Conservation (phyloP, 2,329 filamentous ascomycete species). For the Penicillium olsonii region DNA sequence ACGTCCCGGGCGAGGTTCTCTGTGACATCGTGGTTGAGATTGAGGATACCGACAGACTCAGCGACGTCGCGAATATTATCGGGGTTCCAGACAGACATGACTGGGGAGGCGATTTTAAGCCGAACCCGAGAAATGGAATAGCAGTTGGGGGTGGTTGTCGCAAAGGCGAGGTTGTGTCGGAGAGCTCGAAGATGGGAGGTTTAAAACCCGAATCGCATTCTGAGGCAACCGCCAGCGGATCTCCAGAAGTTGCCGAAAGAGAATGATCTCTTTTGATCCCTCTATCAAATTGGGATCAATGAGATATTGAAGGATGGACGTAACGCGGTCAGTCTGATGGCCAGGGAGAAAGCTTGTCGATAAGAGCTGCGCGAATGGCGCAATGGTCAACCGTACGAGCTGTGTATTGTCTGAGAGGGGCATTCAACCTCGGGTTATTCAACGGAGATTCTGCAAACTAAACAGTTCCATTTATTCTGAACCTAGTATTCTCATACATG, state of each 20-base stretch:
- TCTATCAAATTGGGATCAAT: no score
- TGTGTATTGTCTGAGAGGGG: background rate
- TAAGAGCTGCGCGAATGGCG: conserved; percentile 22
- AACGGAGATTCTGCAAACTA: background rate
- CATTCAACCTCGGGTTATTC: no score
- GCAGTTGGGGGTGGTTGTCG: background rate
- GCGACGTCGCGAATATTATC: conserved; percentile 96
- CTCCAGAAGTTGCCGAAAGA: background rate
- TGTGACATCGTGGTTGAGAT: conserved; percentile 80
- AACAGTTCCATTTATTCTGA: background rate
- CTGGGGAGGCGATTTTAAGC: conserved; percentile 9
- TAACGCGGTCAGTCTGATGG: background rate
- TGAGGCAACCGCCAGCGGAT: conserved; percentile 13
- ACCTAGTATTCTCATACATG: background rate
- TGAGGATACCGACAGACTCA: conserved; percentile 86
- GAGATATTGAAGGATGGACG: background rate
- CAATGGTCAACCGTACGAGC: conserved; percentile 15
- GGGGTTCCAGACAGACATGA: conserved; percentile 81
- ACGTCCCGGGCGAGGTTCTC: conserved; percentile 89
- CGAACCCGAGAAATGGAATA: background rate
- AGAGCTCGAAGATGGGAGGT: background rate
- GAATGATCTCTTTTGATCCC: background rate
- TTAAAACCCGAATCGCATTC: conserved; percentile 15
- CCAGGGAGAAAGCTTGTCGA: conserved; percentile 15
- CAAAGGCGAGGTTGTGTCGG: conserved; percentile 1